Conservation (phyloP, 768 basidiomycete genomes). For the Rhodotorula paludigena region DNA sequence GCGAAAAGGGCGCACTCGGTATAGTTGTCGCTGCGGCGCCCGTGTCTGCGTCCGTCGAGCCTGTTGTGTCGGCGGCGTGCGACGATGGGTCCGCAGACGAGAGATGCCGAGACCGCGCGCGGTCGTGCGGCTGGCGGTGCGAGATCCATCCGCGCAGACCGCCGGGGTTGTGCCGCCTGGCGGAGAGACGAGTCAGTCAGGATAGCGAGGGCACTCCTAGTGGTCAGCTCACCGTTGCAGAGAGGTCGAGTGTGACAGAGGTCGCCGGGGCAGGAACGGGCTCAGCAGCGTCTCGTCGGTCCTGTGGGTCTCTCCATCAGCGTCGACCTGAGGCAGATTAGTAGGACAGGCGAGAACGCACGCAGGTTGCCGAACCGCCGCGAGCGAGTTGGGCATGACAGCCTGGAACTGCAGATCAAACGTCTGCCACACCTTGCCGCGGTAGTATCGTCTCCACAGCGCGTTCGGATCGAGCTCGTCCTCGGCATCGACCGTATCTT, state of each 20-base stretch:
- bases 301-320: not conserved
- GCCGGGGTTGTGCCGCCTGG: not conserved
- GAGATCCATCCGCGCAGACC: not conserved
- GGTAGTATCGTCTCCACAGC: conserved; percentile 85
- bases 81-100: not conserved
- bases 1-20: not conserved
- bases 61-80: no score
- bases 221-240: not conserved
- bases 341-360: not conserved
- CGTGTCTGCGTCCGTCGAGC: not conserved
- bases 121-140: not conserved
- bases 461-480: not conserved
- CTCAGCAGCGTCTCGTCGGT: not conserved
- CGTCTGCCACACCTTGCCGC: conserved; percentile 62
- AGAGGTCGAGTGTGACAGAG: not conserved
- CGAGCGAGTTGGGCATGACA: conserved; percentile 1
- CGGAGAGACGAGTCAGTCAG: not conserved
- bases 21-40: not conserved
- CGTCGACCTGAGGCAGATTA: not conserved
- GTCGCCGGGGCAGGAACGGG: not conserved
- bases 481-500: conserved; percentile 56
- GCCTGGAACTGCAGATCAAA: not conserved
- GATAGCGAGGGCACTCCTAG: no score
- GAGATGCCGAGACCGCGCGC: not conserved
- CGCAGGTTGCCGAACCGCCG: not conserved